Base-by-base conservation (phyloP, 2,329 filamentous ascomycete genomes). In the Monilinia fructicola region DNA sequence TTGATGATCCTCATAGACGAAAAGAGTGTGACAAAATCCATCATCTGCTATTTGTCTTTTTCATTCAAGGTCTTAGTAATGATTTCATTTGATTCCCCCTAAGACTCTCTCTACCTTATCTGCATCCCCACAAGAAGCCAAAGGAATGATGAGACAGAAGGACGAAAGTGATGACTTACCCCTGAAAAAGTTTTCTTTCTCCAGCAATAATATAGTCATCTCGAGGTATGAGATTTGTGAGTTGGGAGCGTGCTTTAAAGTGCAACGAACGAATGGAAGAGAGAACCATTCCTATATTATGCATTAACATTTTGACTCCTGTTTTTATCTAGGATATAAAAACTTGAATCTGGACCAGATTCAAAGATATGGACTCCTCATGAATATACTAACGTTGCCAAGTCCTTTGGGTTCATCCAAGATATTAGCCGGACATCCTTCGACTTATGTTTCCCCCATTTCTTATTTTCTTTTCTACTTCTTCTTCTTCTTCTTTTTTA, bases 181-280 rank as follows among this genome's bases (percentile, higher is more conserved):
- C 85, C 75, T 85, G 82, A 66, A 87, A 88, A 0, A 85, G 75
- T 40, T 78, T 79, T 35, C 77, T 78, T 73, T 88, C 86, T 46
- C 80, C 79, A 7, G 73, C 71, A 2, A 87, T 76, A 28, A 73
- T 73, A 69, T 80, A 82, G 67, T 87, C 85, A 10, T 78, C 76
- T 2, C 79, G 77, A 46, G 78, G 74, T 23, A 86, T 72, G 12
- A 77, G 75, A 10, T 81, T 59, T 0, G 82, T 84, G 54, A 81
- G 73, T 16, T 73, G 74, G 67, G 82, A 85, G 1, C 81, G 78
- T 18, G 80, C 79, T 72, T 87, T 88, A 64, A 64, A 88, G 78
- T 1, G 82, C 81, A 21, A 86, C 76, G 70, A 88, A 87, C 0
- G 82, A 81, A 71, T 87, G 83, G 69, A 87, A 84, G 0, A 84